Percentiles rank a stretch among this genome's conserved stretches.
phyloP scores from a whole-genome alignment of 306 rosid genomes.

The Pueraria montana region DNA sequence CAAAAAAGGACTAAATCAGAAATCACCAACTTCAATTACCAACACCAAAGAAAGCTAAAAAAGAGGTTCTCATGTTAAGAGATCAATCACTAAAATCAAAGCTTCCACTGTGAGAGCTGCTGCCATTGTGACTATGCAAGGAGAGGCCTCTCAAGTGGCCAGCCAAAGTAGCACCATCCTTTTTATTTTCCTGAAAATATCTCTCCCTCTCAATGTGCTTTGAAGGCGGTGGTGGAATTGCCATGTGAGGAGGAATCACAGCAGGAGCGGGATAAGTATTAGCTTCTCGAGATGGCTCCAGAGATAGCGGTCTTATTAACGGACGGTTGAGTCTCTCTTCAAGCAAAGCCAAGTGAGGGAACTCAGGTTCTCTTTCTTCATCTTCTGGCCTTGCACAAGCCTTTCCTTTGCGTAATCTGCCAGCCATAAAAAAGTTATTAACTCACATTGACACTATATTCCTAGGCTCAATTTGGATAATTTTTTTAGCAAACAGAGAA shows the following conservation, averaged over 20 bases:
- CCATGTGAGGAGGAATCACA: conserved; percentile 46
- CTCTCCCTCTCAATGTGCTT: conserved; percentile 87
- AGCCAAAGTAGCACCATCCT: conserved; percentile 66
- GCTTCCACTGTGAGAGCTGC: conserved; percentile 93
- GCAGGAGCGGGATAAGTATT: conserved; percentile 53
- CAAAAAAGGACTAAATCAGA: conserved; percentile 31
- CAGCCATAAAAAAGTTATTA: neutral
- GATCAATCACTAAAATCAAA: conserved; percentile 79
- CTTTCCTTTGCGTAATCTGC: conserved; percentile 95
- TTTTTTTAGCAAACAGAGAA: neutral
- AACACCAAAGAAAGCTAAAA: conserved; percentile 13
- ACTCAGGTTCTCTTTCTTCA: conserved; percentile 62
- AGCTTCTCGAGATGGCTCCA: conserved; percentile 59
- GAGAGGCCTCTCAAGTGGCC: conserved; percentile 83
- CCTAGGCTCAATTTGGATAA: neutral
- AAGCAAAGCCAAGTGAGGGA: conserved; percentile 58
- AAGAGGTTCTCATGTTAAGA: conserved; percentile 27
- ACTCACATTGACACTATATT: neutral
- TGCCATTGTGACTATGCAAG: conserved; percentile 76
- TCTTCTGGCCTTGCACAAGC: conserved; percentile 88
- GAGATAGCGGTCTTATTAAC: conserved; percentile 71
- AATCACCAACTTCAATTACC: conserved; percentile 30
- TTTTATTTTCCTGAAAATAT: conserved; percentile 80
- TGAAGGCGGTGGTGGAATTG: conserved; percentile 94
- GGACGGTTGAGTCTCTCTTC: conserved; percentile 85